These are phyloP conservation scores for Hymenoscyphus fructigenus DNA, from an alignment of 2,329 filamentous ascomycete species.

Conservation along the genomic window DNA sequence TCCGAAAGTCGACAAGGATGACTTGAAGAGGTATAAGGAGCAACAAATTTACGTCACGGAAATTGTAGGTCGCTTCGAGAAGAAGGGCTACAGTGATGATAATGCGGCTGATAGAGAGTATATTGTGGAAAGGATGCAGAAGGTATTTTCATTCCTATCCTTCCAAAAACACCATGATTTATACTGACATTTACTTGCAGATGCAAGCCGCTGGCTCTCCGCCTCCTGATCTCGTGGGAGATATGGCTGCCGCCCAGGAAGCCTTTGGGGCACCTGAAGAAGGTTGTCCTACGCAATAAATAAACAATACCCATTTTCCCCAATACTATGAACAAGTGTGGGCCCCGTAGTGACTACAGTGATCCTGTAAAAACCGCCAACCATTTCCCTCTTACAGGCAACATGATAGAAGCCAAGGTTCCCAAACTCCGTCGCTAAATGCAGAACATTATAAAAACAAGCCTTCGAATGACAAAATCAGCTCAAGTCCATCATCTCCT, in stretches of 20 bases:
- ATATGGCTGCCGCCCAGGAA: constrained; percentile 82
- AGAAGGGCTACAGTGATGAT: constrained; percentile 75
- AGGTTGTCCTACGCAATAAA: constrained; percentile 60
- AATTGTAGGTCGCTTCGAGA: constrained; percentile 88
- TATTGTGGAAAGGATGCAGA: constrained; percentile 97
- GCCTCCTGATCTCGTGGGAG: constrained; percentile 85
- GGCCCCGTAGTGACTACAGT: background rate
- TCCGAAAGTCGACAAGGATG: constrained; percentile 63
- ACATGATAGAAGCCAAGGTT: constrained; percentile 1
- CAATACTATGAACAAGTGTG: constrained; percentile 12
- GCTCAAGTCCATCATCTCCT: constrained; percentile 35
- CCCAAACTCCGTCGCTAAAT: constrained; percentile 16
- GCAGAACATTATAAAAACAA: background rate
- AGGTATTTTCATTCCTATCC: constrained; percentile 56
- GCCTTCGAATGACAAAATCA: constrained; percentile 5
- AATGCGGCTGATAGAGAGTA: constrained; percentile 82
- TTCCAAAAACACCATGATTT: constrained; percentile 14
- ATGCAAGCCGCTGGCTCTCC: constrained; percentile 97
- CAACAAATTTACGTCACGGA: constrained; percentile 78
- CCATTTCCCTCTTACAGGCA: background rate
- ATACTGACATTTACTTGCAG: constrained; percentile 47
- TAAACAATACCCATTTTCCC: constrained; percentile 26
- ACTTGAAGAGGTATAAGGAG: constrained; percentile 76
- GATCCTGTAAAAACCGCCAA: background rate
- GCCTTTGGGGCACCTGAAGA: constrained; percentile 61